These are phyloP conservation scores for Geopyxis carbonaria DNA, from an alignment of 495 filamentous ascomycete genomes.

Conservation along the genomic window DNA sequence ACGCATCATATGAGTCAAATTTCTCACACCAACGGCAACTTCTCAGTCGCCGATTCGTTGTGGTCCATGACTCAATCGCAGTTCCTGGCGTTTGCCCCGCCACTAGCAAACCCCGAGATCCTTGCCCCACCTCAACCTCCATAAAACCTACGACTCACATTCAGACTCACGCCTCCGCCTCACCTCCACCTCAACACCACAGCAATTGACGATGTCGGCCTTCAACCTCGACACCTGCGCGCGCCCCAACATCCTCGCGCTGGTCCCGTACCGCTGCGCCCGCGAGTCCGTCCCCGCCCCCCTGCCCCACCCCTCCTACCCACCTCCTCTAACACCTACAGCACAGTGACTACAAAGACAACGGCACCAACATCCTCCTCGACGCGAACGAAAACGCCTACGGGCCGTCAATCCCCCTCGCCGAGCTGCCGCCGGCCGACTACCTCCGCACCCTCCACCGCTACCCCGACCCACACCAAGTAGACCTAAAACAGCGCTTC, in stretches of 20 bases:
- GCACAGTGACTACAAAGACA: constrained; percentile 74
- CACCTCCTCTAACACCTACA: constrained; percentile 1
- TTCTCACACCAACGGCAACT: too few species aligned
- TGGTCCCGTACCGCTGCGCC: constrained; percentile 56
- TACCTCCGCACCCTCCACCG: constrained; percentile 70
- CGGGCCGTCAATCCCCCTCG: constrained; percentile 47
- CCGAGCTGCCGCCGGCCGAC: constrained; percentile 23
- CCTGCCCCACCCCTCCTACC: not conserved
- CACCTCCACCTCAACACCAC: not conserved
- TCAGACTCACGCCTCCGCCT: too few species aligned
- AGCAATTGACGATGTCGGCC: constrained; percentile 20
- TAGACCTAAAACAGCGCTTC: constrained; percentile 65
- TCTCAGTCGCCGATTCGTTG: too few species aligned
- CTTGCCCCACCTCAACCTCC: too few species aligned
- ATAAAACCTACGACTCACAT: too few species aligned
- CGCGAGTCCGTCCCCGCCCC: constrained; percentile 23
- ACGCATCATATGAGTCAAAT: too few species aligned
- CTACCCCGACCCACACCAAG: constrained; percentile 95
- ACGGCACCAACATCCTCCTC: constrained; percentile 88
- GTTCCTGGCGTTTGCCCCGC: too few species aligned
- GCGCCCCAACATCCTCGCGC: constrained; percentile 61
- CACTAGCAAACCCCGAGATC: too few species aligned
- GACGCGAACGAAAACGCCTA: constrained; percentile 97
- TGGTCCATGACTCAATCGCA: too few species aligned
- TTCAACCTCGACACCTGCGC: constrained; percentile 71